These are phyloP conservation scores for Daphne laureola DNA, from an alignment of 441 rosid genomes.

Conservation along the genomic window DNA sequence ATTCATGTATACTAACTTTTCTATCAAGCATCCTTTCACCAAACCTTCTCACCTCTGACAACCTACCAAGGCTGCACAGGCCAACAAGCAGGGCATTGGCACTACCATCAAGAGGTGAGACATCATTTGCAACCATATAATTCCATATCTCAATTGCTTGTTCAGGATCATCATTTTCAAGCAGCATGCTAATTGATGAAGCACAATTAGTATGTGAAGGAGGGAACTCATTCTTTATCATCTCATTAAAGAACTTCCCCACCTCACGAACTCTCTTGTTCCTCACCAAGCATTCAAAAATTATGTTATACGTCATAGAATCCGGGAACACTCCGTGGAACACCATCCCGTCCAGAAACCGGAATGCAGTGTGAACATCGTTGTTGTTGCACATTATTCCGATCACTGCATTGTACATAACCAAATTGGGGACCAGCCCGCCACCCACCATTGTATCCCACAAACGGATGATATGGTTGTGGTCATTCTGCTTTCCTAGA, in stretches of 20 bases:
- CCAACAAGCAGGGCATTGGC: slow-evolving; percentile 44
- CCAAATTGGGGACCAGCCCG: slow-evolving; percentile 37
- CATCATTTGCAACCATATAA: slow-evolving; percentile 35
- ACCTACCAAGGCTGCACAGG: slow-evolving; percentile 37
- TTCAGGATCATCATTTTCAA: slow-evolving; percentile 44
- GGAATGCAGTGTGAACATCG: slow-evolving; percentile 27
- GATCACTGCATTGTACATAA: slow-evolving; percentile 41
- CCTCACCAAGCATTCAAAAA: slow-evolving; percentile 38
- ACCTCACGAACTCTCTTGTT: slow-evolving; percentile 36
- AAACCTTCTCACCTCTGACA: slow-evolving; percentile 31
- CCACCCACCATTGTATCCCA: slow-evolving; percentile 40
- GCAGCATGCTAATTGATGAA: slow-evolving; percentile 34
- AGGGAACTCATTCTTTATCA: slow-evolving; percentile 46
- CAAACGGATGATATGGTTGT: slow-evolving; percentile 15
- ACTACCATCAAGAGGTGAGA: slow-evolving; percentile 33
- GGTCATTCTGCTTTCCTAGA: slow-evolving; percentile 34
- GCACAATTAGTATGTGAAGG: slow-evolving; percentile 37
- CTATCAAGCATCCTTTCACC: slow-evolving; percentile 43
- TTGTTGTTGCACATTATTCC: slow-evolving; percentile 37
- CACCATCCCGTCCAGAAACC: slow-evolving; percentile 44
- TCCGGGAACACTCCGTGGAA: slow-evolving; percentile 47
- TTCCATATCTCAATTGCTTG: slow-evolving; percentile 50
- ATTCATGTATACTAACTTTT: slow-evolving; percentile 29
- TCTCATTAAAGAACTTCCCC: slow-evolving; percentile 40
- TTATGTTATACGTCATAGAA: slow-evolving; percentile 36